Base-by-base conservation (phyloP, 805 yeast species). In the Metschnikowia henanensis region DNA sequence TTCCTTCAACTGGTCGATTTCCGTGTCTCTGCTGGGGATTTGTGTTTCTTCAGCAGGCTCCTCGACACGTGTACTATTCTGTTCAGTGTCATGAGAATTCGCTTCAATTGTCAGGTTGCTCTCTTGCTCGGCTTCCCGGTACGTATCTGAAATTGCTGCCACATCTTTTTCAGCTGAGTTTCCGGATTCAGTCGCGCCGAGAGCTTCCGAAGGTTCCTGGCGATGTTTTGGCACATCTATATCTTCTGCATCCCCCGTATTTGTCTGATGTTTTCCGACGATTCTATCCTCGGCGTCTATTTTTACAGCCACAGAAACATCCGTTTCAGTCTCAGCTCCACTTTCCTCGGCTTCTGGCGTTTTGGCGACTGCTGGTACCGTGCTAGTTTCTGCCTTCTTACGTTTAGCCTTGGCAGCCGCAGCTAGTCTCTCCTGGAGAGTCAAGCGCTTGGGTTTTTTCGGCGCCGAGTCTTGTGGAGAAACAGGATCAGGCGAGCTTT, bases 361-460 rank as follows among this genome's bases (percentile, higher is more conserved):
- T 12, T 19, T 16, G 9, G 10, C 33, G 21, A 13, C 17, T 10
- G 21, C 34, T 15, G 30, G 22, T 19, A 8, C 31, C 6, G 39
- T 6, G 9, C 15, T 15, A 4, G 20, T 23, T 15, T 31, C 26
- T 8, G 50, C 43, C 37, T 50, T 55, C 35, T 63, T 68, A 40
- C 60, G 62, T 25, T 70, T 70, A 12, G 70, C 70, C 45, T 77
- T 73, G 6, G 96, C 89, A 1, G 97, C 97, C 49, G 81, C 64
- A 1, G 94, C 95, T 40, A 91, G 71, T 48, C 97, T 73, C 56
- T 91, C 96, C 56, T 88, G 95, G 52, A 92, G 70, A 0, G 96
- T 82, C 16, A 87, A 66, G 49, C 91, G 72, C 60, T 84, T 84
- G 51, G 72, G 74, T 23, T 72, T 63, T 38, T 54, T 50, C 10